These are phyloP conservation scores for Aspergillus calidoustus DNA, from an alignment of 2,329 filamentous ascomycete genomes.

Conservation along the genomic window DNA sequence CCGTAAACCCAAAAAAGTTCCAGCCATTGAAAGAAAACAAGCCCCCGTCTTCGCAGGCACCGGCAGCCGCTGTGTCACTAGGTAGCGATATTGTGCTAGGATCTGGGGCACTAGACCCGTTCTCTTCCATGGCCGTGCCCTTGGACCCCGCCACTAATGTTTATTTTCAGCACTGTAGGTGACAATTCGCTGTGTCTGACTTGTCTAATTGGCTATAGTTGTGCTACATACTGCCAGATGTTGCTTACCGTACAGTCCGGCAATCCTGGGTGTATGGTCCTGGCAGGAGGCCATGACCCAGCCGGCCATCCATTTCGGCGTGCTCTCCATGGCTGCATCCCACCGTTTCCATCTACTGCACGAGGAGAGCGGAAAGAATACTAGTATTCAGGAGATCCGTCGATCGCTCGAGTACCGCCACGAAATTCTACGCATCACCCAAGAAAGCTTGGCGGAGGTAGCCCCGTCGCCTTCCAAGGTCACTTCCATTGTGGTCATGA, in stretches of 20 bases:
- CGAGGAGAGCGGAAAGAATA: not conserved
- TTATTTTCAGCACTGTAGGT: not conserved
- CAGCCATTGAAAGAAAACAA: not conserved
- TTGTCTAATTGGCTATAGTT: not conserved
- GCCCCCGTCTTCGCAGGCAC: not conserved
- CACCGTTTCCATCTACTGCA: not conserved
- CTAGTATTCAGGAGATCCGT: not conserved
- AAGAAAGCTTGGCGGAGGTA: not conserved
- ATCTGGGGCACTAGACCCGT: not conserved
- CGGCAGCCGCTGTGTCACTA: not conserved
- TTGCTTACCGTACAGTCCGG: not conserved
- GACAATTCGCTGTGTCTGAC: not conserved
- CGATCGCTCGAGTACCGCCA: not conserved
- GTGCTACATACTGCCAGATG: not conserved
- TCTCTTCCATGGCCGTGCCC: not conserved
- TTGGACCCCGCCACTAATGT: not conserved
- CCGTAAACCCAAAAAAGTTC: not conserved
- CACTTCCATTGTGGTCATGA: not conserved
- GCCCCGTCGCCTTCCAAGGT: not conserved
- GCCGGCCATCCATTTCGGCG: not conserved
- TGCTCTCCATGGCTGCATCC: not conserved
- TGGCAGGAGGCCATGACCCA: not conserved
- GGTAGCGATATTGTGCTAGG: not conserved
- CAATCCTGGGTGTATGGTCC: conserved; percentile 1
- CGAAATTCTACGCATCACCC: not conserved